A percentile compares a stretch with the other conserved stretches of the same genome.
Conservation (phyloP, 2,329 filamentous ascomycete genomes). For the Cryoendolithus antarcticus region DNA sequence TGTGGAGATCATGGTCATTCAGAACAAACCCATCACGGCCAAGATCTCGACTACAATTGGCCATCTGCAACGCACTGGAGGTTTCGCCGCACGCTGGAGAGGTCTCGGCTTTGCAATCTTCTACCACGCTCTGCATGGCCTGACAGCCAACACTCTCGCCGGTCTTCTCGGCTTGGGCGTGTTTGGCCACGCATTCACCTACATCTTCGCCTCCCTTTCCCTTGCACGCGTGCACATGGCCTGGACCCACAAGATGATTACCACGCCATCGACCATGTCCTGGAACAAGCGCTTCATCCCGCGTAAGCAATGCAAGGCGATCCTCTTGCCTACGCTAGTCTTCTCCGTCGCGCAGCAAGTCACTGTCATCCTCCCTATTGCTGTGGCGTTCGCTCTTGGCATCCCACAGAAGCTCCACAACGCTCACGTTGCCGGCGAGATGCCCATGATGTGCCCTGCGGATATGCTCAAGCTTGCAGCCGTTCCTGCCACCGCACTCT, state of each 20-base stretch:
- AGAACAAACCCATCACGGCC: slow-evolving; percentile 48
- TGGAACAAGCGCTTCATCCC: slow-evolving; percentile 54
- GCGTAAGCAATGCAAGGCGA: slow-evolving; percentile 53
- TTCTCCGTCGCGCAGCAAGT: slow-evolving; percentile 46
- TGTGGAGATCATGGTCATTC: slow-evolving; percentile 33
- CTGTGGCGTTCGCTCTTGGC: slow-evolving; percentile 37
- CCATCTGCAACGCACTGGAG: slow-evolving; percentile 41
- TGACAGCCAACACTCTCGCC: slow-evolving; percentile 16
- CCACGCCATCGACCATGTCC: slow-evolving; percentile 53
- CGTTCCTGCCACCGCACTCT: slow-evolving; percentile 24
- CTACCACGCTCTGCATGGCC: slow-evolving; percentile 21
- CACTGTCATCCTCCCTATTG: slow-evolving; percentile 36
- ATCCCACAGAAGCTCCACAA: slow-evolving; percentile 23
- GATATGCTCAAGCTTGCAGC: slow-evolving; percentile 28
- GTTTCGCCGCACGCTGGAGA: slow-evolving; percentile 25
- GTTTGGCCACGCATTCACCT: slow-evolving; percentile 33
- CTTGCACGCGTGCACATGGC: slow-evolving; percentile 58
- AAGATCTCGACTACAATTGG: slow-evolving; percentile 45
- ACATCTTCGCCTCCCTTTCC: slow-evolving; percentile 46
- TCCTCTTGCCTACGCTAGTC: slow-evolving; percentile 54
- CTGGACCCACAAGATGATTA: slow-evolving; percentile 82
- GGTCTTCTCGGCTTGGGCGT: slow-evolving; percentile 34
- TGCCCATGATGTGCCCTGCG: slow-evolving; percentile 18
- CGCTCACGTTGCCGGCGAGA: slow-evolving; percentile 8
- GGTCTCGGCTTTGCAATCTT: slow-evolving; percentile 22